Percentiles rank a stretch among this genome's conserved stretches.
phyloP scores from a whole-genome alignment of 1,284 basidiomycete genomes.

The Phaffia rhodozyma region DNA sequence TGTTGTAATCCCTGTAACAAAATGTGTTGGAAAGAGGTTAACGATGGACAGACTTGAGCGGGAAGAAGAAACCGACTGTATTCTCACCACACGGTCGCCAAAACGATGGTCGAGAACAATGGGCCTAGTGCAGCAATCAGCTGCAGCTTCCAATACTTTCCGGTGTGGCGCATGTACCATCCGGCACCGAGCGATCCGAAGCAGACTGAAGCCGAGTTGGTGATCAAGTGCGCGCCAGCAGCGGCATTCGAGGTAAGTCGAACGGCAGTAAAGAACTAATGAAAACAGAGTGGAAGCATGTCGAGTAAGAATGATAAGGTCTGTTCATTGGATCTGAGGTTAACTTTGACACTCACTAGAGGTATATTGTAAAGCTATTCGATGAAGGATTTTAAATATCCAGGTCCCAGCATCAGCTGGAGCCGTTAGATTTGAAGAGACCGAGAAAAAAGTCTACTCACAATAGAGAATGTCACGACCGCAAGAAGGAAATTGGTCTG shows the following conservation, averaged over 20 bases:
- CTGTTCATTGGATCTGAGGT: neutral
- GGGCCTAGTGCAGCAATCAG: constrained; percentile 45
- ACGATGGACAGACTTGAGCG: constrained; percentile 19
- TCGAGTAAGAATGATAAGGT: constrained; percentile 14
- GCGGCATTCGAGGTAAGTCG: constrained; percentile 55
- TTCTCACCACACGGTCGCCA: constrained; percentile 41
- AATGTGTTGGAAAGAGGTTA: neutral
- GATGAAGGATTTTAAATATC: neutral
- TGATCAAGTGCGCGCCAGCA: constrained; percentile 71
- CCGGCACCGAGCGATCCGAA: constrained; percentile 71
- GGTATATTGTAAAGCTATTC: constrained; percentile 70
- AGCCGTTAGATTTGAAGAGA: neutral
- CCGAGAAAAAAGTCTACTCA: constrained; percentile 36
- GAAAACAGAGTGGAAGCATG: constrained; percentile 17
- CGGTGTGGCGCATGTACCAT: constrained; percentile 70
- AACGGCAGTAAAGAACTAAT: constrained; percentile 72
- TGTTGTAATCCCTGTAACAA: constrained; percentile 42
- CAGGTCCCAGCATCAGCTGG: neutral
- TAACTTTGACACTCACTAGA: constrained; percentile 41
- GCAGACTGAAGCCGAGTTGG: constrained; percentile 72
- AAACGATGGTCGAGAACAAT: constrained; percentile 46
- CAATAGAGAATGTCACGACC: constrained; percentile 64
- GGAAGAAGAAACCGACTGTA: constrained; percentile 21
- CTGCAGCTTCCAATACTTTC: constrained; percentile 63
- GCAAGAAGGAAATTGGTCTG: constrained; percentile 50